Conservation (phyloP, 2,329 filamentous ascomycete species). For the Mycogone perniciosa region DNA sequence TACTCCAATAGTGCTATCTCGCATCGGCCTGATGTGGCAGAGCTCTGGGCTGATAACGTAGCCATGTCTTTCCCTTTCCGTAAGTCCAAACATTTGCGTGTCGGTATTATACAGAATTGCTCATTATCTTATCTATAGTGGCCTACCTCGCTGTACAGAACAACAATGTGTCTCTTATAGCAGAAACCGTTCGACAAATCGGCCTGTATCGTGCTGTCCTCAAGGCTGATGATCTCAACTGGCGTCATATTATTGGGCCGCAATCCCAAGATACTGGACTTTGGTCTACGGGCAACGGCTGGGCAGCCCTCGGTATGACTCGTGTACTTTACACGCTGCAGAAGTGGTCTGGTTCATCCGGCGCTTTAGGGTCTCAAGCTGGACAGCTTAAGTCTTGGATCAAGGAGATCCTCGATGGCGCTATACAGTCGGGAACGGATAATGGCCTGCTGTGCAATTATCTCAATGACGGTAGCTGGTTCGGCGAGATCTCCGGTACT, state of each 20-base stretch:
- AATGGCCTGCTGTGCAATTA: conserved; percentile 12
- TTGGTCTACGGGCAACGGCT: conserved; percentile 15
- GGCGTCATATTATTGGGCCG: conserved; percentile 15
- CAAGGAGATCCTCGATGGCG: conserved; percentile 15
- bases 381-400: conserved; percentile 12
- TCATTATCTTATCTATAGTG: not conserved
- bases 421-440: conserved; percentile 6
- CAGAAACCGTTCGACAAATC: conserved; percentile 9
- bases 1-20: conserved; percentile 13
- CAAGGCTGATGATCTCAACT: conserved; percentile 10
- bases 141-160: conserved; percentile 5
- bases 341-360: conserved; percentile 11
- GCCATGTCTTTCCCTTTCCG: conserved; percentile 15
- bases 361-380: not conserved
- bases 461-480: conserved; percentile 12
- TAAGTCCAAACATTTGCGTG: not conserved
- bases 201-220: conserved; percentile 14
- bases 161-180: conserved; percentile 8
- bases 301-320: conserved; percentile 13
- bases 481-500: conserved; percentile 13
- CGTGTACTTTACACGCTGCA: conserved; percentile 14
- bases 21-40: conserved; percentile 11
- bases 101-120: not conserved
- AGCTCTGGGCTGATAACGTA: conserved; percentile 16
- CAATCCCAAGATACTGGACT: conserved; percentile 14